Base-by-base conservation (phyloP, 352 stramenopile genomes). In the Phytophthora uliginosa region DNA sequence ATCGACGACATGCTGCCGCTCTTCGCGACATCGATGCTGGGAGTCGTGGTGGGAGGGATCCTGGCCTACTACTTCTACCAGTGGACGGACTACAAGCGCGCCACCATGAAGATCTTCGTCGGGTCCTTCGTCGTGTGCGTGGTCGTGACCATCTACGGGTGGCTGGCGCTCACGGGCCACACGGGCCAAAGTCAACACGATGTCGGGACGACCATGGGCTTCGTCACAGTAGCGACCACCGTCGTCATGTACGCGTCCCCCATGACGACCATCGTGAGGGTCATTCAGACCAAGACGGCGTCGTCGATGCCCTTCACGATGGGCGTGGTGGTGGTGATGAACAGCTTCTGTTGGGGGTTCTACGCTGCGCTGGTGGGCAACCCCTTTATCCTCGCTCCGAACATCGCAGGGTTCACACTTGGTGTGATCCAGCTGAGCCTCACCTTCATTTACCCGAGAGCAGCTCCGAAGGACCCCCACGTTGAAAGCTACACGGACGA, bases 191-290 rank as follows among this genome's bases (percentile, higher is more conserved):
- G 56, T 0, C 13, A 70, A 3, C 28, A 73, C 18, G 69, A 66
- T 4, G 59, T 80, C 4, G 72, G 67, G 4, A 73, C 77, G 17
- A 70, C 66, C 5, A 51, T 87, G 22, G 84, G 81, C 2, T 85
- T 73, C 58, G 70, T 84, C 31, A 78, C 73, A 2, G 81, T 88
- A 7, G 73, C 69, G 0, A 85, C 81, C 1, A 88, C 76, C 20
- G 56, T 88, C 8, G 38, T 82, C 8, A 58, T 90, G 42, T 92
- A 88, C 59, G 67, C 72, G 22, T 90, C 83, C 0, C 85, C 83
- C 3, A 83, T 93, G 59, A 74, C 74, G 4, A 81, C 71, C 15
- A 81, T 93, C 48, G 67, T 68, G 40, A 66, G 71, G 5, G 72
- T 79, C 0, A n/a, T 76, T 1, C 52, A 24, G 20, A 76, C 72